These are phyloP conservation scores for Alternaria hordeiaustralica DNA, from an alignment of 2,329 filamentous ascomycete species.

Conservation along the genomic window DNA sequence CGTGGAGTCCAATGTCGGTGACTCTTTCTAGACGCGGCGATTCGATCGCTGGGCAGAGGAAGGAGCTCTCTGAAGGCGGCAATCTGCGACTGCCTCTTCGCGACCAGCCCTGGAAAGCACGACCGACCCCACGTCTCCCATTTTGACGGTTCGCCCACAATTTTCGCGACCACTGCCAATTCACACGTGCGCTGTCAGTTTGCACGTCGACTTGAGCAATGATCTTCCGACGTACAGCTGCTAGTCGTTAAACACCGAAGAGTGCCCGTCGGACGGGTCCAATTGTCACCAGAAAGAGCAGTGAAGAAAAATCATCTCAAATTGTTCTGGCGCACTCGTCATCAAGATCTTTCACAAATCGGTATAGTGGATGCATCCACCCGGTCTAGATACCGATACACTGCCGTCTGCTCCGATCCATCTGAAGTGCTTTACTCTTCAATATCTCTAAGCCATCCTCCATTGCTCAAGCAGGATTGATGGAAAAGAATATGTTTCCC, in stretches of 20 bases:
- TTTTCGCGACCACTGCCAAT: conserved; percentile 13
- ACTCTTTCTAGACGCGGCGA: not conserved
- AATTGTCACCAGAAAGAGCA: not conserved
- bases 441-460: not conserved
- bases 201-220: not conserved
- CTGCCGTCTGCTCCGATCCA: too few relatives aligned
- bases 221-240: conserved; percentile 5
- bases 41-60: not conserved
- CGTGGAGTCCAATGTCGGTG: not conserved
- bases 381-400: not conserved
- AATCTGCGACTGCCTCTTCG: conserved; percentile 5
- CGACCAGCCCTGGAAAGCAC: conserved; percentile 4
- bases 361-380: not conserved
- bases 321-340: not conserved
- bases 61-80: not conserved
- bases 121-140: conserved; percentile 8
- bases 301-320: not conserved
- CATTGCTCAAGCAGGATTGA: not conserved
- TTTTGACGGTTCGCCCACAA: conserved; percentile 12
- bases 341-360: not conserved
- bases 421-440: not conserved
- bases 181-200: conserved; percentile 12
- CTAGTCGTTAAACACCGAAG: not conserved
- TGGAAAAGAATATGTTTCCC: conserved; percentile 33
- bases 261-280: not conserved